A percentile compares a stretch with the other conserved stretches of the same genome.
Conservation (phyloP, 495 filamentous ascomycete genomes). For the Halenospora varia region DNA sequence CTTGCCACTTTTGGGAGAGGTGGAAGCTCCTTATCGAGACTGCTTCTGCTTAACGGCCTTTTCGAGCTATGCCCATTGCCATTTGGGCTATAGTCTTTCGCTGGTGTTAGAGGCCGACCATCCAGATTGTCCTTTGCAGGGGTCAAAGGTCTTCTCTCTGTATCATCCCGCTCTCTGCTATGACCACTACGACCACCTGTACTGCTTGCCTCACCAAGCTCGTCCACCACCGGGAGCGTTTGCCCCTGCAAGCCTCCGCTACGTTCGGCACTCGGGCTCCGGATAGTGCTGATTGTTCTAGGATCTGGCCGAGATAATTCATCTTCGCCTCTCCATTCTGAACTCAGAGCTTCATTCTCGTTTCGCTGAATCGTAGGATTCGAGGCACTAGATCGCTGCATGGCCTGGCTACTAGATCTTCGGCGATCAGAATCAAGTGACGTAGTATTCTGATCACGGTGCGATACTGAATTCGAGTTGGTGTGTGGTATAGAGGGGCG, state of each 20-base stretch:
- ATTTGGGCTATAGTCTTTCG: conserved; percentile 22
- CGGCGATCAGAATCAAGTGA: conserved; percentile 20
- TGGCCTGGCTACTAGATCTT: conserved; percentile 27
- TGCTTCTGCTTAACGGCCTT: conserved; percentile 18
- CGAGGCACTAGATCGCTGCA: conserved; percentile 41
- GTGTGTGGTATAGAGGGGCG: conserved; percentile 21
- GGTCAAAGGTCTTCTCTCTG: conserved; percentile 12
- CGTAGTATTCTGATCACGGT: conserved; percentile 20
- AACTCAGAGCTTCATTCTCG: conserved; percentile 39
- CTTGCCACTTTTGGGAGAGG: conserved; percentile 15
- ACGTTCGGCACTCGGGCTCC: conserved; percentile 49
- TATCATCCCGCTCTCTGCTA: conserved; percentile 15
- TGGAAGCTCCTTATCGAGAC: conserved; percentile 25
- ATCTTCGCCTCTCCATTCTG: conserved; percentile 42
- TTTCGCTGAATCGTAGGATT: conserved; percentile 42
- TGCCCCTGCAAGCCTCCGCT: conserved; percentile 50
- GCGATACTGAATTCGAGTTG: conserved; percentile 24
- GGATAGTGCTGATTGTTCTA: conserved; percentile 45
- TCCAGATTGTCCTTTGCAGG: conserved; percentile 16
- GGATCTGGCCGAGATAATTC: conserved; percentile 47
- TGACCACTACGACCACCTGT: conserved; percentile 23
- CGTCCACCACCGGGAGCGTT: conserved; percentile 88
- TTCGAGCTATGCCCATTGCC: background rate
- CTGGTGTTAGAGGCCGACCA: conserved; percentile 18
- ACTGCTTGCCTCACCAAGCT: conserved; percentile 78